Evolutionary conservation across 2,329 filamentous ascomycete species (phyloP).

Genomic region (Colletotrichum cordylinicola): DNA sequence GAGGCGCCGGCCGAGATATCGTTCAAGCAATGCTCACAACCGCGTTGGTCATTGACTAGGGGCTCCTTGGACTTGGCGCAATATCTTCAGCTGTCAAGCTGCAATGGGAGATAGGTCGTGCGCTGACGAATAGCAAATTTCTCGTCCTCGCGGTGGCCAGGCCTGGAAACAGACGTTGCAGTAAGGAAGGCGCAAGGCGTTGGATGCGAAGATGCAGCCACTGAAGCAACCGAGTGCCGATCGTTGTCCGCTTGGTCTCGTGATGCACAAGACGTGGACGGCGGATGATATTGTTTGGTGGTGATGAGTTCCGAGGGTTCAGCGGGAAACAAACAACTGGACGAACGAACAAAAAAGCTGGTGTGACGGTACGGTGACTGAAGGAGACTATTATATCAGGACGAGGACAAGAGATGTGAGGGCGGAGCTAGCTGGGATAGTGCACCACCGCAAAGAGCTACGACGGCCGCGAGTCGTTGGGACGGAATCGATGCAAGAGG

Average conservation of each 20-base stretch:
- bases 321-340: background rate
- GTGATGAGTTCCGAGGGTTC: background rate
- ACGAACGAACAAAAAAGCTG: background rate
- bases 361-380: background rate
- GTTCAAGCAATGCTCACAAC: background rate
- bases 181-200: background rate
- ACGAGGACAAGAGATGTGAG: background rate
- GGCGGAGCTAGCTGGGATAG: background rate
- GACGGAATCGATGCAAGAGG: slow-evolving; percentile 8
- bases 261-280: background rate
- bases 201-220: background rate
- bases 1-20: background rate
- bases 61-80: slow-evolving; percentile 10
- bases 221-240: background rate
- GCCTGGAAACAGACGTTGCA: background rate
- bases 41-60: background rate
- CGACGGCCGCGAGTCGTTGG: slow-evolving; percentile 5
- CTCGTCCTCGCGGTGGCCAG: background rate
- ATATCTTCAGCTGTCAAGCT: slow-evolving; percentile 15
- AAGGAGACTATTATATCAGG: slow-evolving; percentile 13
- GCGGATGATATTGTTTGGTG: background rate
- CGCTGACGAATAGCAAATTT: background rate
- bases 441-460: background rate
- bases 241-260: background rate
- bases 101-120: slow-evolving; percentile 4